Base-by-base conservation (phyloP, 345 rosid species). In the Gossypium turneri region DNA sequence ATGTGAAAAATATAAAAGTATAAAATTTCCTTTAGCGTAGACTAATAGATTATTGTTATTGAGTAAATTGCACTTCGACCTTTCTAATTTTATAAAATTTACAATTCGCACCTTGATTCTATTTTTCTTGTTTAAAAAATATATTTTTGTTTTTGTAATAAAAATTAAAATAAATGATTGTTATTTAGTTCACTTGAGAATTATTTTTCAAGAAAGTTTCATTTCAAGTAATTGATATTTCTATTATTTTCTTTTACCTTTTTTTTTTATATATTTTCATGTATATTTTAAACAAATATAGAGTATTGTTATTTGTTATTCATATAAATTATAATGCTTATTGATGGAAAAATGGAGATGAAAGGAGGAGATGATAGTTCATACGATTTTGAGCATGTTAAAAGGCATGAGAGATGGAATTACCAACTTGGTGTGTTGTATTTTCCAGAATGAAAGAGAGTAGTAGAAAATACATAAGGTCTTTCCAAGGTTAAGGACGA, bases 21-120 rank as follows among this genome's bases (percentile, higher is more conserved):
- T 9, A 69, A 17, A 27, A 4, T 0, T 51, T 48, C 16, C 9
- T 57, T 60, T 5, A 43, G 17, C 44, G 22, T 59, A 45, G 19
- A 59, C 55, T 73, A 57, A 57, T 57, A 2, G 27, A 19, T 4
- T 57, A 57, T 11, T 45, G 4, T 29, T 9, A 24, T 51, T 51
- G 60, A 10, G 73, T 17, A 52, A 69, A 27, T 52, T 51, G 20
- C 25, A 70, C 11, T 70, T 70, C 6, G 47, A 27, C 59, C 60
- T 51, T 4, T 2, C 1, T 51, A 16, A 27, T 29, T 69, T 69
- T 51, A 2, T 24, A 50, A 69, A 16, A 2, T n/a, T 5, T 70
- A 52, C 60, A 70, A 70, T 69, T 70, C 9, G 8, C 10, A 29
- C 47, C 73, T 51, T 51, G 13, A 24, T 59, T 56, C 60, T n/a